Base-by-base conservation (phyloP, 192 early-diverging fungal genomes). In the Entophlyctis luteolus region DNA sequence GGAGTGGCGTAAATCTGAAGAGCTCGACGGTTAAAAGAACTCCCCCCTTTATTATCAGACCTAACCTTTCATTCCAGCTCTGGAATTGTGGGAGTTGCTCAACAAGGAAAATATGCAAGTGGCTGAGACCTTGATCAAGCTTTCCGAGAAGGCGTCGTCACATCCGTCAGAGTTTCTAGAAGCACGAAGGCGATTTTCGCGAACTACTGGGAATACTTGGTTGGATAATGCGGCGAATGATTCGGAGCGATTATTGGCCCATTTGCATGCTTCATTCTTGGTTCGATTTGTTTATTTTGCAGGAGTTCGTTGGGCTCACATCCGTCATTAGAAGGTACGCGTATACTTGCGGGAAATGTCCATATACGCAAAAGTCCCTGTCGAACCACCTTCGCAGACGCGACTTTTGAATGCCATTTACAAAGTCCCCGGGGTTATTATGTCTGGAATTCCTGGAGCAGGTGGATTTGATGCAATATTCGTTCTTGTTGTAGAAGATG, bases 381-480 rank as follows among this genome's bases (percentile, higher is more conserved):
- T 99, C 47, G 97, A 99, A 66, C 97, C 97, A 0, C 69, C 74
- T 1, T 82, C 88, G 65, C 97, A 99, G 70, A 95, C 94, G 2
- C 59, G 79, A 4, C 75, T 99, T 42, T 72, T 99, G 32, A 90
- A 98, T 76, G 86, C 87, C 2, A 94, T 90, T 67, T 79, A 88
- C 68, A 59, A 75, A 3, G 77, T 89, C 2, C 86, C 90, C 42
- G 97, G 97, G 47, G 88, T 93, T 6, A 66, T 96, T 20, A 89
- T 94, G 86, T 90, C 92, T 18, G 95, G 93, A 23, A 94, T 99
- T 2, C 97, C 97, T 22, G 97, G 97, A 48, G 90, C 96, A 52
- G 97, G 97, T 39, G 97, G 97, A 3, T 98, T 85, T 57, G 97
- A 99, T 75, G 97, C 97, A 4, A 97, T 99, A 62, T 96, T 93